Evolutionary conservation across 495 filamentous ascomycete species (phyloP).

Genomic region (Hyaloscypha variabilis): DNA sequence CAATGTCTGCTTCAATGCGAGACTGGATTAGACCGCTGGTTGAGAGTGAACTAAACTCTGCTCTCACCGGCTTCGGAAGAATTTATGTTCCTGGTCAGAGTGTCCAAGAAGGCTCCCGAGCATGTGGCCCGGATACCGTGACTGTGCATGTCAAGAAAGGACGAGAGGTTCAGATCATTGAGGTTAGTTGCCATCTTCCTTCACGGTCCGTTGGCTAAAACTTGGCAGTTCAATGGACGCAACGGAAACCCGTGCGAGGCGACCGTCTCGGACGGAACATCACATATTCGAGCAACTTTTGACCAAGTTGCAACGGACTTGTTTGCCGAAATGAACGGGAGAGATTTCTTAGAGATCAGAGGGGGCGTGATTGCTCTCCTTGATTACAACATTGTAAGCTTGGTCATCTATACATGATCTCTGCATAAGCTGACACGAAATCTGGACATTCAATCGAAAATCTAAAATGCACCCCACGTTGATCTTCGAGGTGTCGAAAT

Average conservation of each 20-base stretch:
- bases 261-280: conserved; percentile 26
- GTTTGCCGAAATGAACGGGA: neutral
- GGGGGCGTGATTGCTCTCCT: conserved; percentile 16
- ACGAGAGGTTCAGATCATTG: conserved; percentile 18
- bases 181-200: conserved; percentile 1
- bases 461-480: neutral
- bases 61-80: neutral
- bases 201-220: conserved; percentile 1
- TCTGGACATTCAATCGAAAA: conserved; percentile 4
- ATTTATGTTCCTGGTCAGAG: conserved; percentile 1
- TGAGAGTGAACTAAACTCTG: conserved; percentile 12
- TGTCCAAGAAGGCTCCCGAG: neutral
- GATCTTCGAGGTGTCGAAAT: conserved; percentile 15
- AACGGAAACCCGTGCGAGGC: neutral
- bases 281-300: conserved; percentile 21
- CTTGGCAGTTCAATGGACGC: neutral
- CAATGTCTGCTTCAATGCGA: conserved; percentile 21
- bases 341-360: conserved; percentile 6
- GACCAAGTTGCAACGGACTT: neutral
- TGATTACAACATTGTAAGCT: conserved; percentile 15
- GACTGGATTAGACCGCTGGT: conserved; percentile 21
- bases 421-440: conserved; percentile 1
- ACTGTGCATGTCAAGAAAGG: conserved; percentile 5
- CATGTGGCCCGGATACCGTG: conserved; percentile 3
- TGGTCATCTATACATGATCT: neutral